Conservation (phyloP, 1,284 basidiomycete species). For the Apiotrichum domesticum region DNA sequence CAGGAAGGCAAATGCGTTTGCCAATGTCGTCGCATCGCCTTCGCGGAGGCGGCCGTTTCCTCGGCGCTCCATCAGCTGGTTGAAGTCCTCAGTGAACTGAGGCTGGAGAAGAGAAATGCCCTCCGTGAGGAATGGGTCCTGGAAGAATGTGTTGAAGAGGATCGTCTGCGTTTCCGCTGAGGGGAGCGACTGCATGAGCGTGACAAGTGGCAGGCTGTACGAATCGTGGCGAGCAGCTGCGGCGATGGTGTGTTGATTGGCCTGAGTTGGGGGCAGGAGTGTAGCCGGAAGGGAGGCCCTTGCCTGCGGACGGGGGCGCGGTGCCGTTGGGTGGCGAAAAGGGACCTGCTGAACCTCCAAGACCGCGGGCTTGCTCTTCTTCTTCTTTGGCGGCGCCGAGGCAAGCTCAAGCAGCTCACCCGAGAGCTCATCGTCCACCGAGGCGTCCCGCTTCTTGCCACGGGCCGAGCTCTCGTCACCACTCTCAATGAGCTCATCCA, state of each 20-base stretch:
- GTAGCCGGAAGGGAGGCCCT: constrained; percentile 7
- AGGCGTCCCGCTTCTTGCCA: constrained; percentile 25
- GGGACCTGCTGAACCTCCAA: constrained; percentile 1
- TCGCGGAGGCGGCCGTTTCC: constrained; percentile 17
- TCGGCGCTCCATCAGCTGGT: constrained; percentile 28
- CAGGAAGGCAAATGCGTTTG: constrained; percentile 36
- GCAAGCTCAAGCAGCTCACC: constrained; percentile 34
- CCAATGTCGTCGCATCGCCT: constrained; percentile 42
- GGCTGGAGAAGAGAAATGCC: constrained; percentile 40
- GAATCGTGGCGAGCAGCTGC: constrained; percentile 21
- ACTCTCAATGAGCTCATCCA: constrained; percentile 29
- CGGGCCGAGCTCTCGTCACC: constrained; percentile 18
- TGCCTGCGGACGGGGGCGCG: background rate
- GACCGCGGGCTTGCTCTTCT: constrained; percentile 18
- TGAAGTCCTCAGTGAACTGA: constrained; percentile 33
- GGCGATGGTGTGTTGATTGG: background rate
- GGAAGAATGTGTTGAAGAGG: constrained; percentile 39
- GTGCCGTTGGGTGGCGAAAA: constrained; percentile 1
- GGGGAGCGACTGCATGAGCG: constrained; percentile 33
- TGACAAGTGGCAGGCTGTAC: constrained; percentile 28
- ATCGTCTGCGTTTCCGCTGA: constrained; percentile 33
- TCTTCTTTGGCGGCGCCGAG: constrained; percentile 36
- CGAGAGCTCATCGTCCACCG: constrained; percentile 30
- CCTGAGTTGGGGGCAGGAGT: background rate
- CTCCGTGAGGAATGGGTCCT: constrained; percentile 40